Conservation (phyloP, 805 yeast species). For the Candida coleopterorum region DNA sequence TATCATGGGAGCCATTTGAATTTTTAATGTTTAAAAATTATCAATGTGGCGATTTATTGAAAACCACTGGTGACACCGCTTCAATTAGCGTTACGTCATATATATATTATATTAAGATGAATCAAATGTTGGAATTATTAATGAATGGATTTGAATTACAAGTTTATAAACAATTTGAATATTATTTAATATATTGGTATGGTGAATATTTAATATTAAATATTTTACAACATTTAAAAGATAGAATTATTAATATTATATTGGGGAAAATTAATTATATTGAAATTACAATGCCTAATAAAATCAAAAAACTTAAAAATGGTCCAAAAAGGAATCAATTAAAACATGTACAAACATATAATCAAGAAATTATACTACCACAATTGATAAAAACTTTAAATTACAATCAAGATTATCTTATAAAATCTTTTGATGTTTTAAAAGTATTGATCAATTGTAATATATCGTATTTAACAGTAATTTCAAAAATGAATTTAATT, state of each 20-base stretch:
- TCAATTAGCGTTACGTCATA: constrained; percentile 71
- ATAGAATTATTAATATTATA: constrained; percentile 31
- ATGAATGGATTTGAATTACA: constrained; percentile 74
- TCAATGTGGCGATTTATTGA: constrained; percentile 35
- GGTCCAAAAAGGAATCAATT: constrained; percentile 42
- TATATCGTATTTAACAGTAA: constrained; percentile 13
- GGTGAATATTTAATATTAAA: constrained; percentile 43
- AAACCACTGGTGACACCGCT: constrained; percentile 33
- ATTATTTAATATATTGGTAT: constrained; percentile 65
- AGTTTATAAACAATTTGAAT: constrained; percentile 68
- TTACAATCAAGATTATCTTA: constrained; percentile 20
- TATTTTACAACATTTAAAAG: constrained; percentile 39
- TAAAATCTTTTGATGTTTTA: constrained; percentile 15
- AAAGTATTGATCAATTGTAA: constrained; percentile 17
- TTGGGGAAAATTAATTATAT: constrained; percentile 30
- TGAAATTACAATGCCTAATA: constrained; percentile 31
- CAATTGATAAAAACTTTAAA: constrained; percentile 21
- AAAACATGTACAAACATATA: constrained; percentile 26
- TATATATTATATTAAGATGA: constrained; percentile 61
- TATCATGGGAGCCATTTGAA: constrained; percentile 64
- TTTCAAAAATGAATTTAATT: constrained; percentile 16
- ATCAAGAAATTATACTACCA: constrained; percentile 32
- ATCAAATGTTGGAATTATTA: constrained; percentile 66
- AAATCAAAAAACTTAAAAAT: constrained; percentile 44
- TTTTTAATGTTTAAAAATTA: constrained; percentile 30